Conservation (phyloP, 2,329 filamentous ascomycete species). For the Colletotrichum siamense region DNA sequence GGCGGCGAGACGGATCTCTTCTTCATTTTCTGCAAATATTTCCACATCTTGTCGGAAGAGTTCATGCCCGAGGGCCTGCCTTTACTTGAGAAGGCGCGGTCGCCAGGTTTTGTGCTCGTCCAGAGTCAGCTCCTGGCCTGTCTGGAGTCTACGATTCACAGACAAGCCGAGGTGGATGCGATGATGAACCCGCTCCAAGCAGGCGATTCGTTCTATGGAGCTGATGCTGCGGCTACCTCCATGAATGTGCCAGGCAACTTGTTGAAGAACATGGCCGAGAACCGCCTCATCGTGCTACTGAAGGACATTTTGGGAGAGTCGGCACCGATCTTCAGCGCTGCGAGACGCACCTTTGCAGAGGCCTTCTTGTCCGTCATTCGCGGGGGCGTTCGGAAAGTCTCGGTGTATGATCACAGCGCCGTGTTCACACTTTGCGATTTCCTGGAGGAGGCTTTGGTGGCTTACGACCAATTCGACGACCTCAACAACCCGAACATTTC, state of each 20-base stretch:
- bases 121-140: conserved; percentile 83
- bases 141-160: conserved; percentile 83
- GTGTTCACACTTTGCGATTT: conserved; percentile 94
- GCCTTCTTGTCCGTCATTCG: conserved; percentile 77
- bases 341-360: conserved; percentile 75
- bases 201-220: conserved; percentile 50
- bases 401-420: conserved; percentile 80
- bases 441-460: conserved; percentile 78
- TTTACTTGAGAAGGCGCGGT: conserved; percentile 62
- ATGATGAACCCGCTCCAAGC: conserved; percentile 45
- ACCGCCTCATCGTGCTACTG: conserved; percentile 81
- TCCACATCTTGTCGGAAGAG: conserved; percentile 78
- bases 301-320: conserved; percentile 74
- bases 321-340: conserved; percentile 40
- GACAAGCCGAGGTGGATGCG: conserved; percentile 63
- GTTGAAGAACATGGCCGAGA: conserved; percentile 85
- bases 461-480: conserved; percentile 57
- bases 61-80: conserved; percentile 65
- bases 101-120: conserved; percentile 80
- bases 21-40: conserved; percentile 91
- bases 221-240: conserved; percentile 72
- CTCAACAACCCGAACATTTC: conserved; percentile 36
- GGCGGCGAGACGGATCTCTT: conserved; percentile 89
- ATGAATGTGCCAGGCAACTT: conserved; percentile 71
- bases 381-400: conserved; percentile 75